A percentile compares a stretch with the other conserved stretches of the same genome.
Evolutionary conservation across 768 basidiomycete species (phyloP).

Genomic region (Leucocoprinus birnbaumii): DNA sequence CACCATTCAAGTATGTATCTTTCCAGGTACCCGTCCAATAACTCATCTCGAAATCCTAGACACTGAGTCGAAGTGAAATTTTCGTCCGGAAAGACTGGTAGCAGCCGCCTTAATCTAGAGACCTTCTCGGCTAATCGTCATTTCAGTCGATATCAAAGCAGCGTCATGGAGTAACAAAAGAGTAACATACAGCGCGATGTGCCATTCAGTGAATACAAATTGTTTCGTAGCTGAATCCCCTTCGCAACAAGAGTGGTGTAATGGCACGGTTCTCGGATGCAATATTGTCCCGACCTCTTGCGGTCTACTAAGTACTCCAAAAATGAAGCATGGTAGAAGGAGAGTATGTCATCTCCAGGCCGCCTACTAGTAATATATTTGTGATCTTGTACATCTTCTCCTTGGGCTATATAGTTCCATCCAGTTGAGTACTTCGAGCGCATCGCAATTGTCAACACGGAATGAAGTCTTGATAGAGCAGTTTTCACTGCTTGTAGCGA

Average conservation of each 20-base stretch:
- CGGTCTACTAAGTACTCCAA: background rate
- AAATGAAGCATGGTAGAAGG: slow-evolving; percentile 6
- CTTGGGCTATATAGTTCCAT: no score
- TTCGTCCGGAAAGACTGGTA: background rate
- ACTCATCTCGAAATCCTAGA: no score
- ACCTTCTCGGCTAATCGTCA: background rate
- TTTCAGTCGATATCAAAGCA: background rate
- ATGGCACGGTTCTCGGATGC: background rate
- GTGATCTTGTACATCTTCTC: no score
- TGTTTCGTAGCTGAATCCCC: background rate
- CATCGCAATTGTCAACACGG: no score
- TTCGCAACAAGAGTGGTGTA: background rate
- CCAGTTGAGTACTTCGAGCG: background rate
- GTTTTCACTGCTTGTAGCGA: background rate
- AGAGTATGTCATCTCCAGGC: no score
- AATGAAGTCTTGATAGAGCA: no score
- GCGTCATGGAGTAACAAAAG: no score
- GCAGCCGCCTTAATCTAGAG: background rate
- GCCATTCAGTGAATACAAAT: background rate
- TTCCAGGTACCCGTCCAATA: background rate
- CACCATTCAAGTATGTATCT: no score
- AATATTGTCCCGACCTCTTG: background rate
- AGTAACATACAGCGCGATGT: background rate
- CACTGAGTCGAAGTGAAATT: background rate
- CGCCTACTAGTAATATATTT: no score